Evolutionary conservation across 176 grass and related monocot species (phyloP), one percentile per base, ranked within the genome.

Genomic region (Luzula sylvatica): DNA sequence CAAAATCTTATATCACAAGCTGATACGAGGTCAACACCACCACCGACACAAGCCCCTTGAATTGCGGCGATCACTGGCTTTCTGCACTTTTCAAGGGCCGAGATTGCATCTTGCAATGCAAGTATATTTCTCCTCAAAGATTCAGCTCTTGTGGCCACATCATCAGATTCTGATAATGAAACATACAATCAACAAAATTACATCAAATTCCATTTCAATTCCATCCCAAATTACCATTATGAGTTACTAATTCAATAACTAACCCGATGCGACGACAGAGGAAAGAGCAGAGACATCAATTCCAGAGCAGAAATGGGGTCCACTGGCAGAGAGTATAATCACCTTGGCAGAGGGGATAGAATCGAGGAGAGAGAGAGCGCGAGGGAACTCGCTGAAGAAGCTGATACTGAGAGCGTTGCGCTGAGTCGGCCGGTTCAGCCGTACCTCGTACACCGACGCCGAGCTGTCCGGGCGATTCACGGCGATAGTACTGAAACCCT

Each of bases 221-320:
- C 19, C 25, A 2, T 52, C 18, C 49, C 8, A 19, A 25, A 52
- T 1, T 14, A 52, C 47, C 19, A 40, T 46, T 15, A 35, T 35
- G 30, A 35, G 30, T 35, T 9, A 1, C 5, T 35, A 35, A 38
- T 55, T 55, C 52, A 58, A 13, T 41, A 4, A 15, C 18, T 38
- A 20, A 58, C 55, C 50, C 8, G 9, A 7, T 26, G 32, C 0
- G 53, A 16, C 2, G 58, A 13, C 2, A 19, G 74, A 2, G 18
- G 56, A 4, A 55, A 75, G 32, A 43, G 73, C 56, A 2, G 74
- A 77, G 30, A 95, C 65, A 29, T 88, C 75, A 68, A 86, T 82
- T 47, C 90, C 83, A 13, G 80, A 50, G 74, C 70, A 95, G 80
- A 88, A 95, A 57, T 88, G 90, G 2, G 79, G 70, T 1, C 84